Percentiles rank a stretch among this genome's conserved stretches.
Conservation (phyloP, 805 yeast species). For the Candida cerambycidarum region DNA sequence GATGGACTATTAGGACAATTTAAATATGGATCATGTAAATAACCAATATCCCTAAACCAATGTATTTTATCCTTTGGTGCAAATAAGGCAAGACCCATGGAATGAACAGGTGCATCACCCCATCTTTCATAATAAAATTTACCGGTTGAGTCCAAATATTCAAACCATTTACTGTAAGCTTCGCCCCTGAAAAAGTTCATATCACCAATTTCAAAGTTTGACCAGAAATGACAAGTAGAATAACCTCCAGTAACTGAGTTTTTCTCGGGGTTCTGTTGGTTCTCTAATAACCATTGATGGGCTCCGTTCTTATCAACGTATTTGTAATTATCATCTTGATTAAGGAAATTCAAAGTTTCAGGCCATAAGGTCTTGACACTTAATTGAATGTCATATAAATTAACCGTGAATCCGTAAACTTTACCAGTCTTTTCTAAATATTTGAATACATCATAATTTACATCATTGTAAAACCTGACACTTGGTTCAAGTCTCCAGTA, state of each 20-base stretch:
- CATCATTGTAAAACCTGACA: constrained; percentile 63
- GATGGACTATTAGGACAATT: constrained; percentile 63
- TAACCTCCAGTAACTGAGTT: constrained; percentile 44
- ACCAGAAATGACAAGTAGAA: constrained; percentile 87
- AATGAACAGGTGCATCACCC: constrained; percentile 94
- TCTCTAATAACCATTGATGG: constrained; percentile 51
- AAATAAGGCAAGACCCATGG: constrained; percentile 69
- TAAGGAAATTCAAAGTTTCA: constrained; percentile 59
- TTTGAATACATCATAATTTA: constrained; percentile 76
- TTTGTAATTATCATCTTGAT: constrained; percentile 56
- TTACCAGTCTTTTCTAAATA: constrained; percentile 67
- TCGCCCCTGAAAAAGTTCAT: constrained; percentile 76
- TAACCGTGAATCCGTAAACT: constrained; percentile 71
- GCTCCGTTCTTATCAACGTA: constrained; percentile 50
- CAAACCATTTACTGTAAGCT: constrained; percentile 64
- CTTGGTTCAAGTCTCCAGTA: constrained; percentile 84
- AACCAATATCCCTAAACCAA: constrained; percentile 87
- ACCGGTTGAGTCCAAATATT: constrained; percentile 63
- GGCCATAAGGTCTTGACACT: constrained; percentile 68
- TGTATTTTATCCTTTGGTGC: constrained; percentile 69
- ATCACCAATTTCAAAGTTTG: constrained; percentile 82
- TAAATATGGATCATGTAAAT: constrained; percentile 69
- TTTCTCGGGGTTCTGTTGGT: constrained; percentile 51
- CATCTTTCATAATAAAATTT: constrained; percentile 89
- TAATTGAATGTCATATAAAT: constrained; percentile 68